Conservation (phyloP, 164 flowering plant genomes). For the Akebia trifoliata region DNA sequence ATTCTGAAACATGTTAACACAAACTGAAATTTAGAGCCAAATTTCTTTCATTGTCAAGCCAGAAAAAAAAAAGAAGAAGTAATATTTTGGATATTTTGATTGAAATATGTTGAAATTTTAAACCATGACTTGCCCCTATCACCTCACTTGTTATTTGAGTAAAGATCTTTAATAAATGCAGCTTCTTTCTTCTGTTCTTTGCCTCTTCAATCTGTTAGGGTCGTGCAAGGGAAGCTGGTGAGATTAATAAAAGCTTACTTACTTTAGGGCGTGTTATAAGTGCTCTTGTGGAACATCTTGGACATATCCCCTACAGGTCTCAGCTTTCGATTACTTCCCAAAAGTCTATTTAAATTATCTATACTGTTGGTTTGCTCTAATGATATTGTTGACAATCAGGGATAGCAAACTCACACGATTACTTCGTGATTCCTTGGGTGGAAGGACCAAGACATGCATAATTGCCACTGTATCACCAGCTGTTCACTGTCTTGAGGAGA, state of each 20-base stretch:
- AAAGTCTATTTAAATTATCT: background rate
- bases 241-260: slow-evolving; percentile 92
- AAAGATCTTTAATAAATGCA: too few relatives aligned
- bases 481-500: slow-evolving; percentile 92
- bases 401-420: slow-evolving; percentile 95
- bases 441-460: slow-evolving; percentile 96
- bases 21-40: too few relatives aligned
- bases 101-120: too few relatives aligned
- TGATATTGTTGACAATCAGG: slow-evolving; percentile 33
- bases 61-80: too few relatives aligned
- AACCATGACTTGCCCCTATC: too few relatives aligned
- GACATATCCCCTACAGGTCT: slow-evolving; percentile 94
- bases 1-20: too few relatives aligned
- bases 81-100: too few relatives aligned
- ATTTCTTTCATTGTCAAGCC: too few relatives aligned
- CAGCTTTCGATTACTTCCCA: background rate
- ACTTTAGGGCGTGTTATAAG: slow-evolving; percentile 91
- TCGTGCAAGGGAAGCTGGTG: slow-evolving; percentile 99
- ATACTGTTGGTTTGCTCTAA: background rate
- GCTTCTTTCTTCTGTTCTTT: too few relatives aligned
- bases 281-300: slow-evolving; percentile 96
- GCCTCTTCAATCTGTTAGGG: slow-evolving; percentile 38
- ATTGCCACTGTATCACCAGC: slow-evolving; percentile 99
- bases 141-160: too few relatives aligned
- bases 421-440: slow-evolving; percentile 96